phyloP scores from a whole-genome alignment of 2,329 filamentous ascomycete species.

The Pseudocercospora crystallina region DNA sequence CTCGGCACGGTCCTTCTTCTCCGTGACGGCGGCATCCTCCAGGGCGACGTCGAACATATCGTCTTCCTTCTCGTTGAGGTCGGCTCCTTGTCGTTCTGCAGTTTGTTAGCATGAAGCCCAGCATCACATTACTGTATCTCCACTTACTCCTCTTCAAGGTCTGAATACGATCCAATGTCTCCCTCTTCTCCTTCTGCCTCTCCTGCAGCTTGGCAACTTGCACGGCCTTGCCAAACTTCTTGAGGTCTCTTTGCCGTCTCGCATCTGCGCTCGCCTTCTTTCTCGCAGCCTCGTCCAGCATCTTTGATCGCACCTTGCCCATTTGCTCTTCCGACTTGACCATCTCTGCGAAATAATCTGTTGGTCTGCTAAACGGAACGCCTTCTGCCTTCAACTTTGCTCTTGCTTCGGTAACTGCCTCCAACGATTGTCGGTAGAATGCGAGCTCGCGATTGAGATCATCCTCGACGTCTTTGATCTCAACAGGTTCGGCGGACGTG shows the following conservation, averaged over 20 bases:
- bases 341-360: constrained; percentile 99
- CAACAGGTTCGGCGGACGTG: constrained; percentile 64
- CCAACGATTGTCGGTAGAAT: constrained; percentile 86
- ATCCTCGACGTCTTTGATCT: constrained; percentile 81
- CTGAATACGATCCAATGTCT: constrained; percentile 94
- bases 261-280: constrained; percentile 94
- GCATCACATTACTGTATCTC: background rate
- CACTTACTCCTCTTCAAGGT: constrained; percentile 88
- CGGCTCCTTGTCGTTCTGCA: constrained; percentile 76
- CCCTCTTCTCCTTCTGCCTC: constrained; percentile 84
- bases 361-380: constrained; percentile 80
- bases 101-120: constrained; percentile 21
- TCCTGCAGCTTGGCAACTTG: constrained; percentile 96
- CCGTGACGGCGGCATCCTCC: constrained; percentile 62
- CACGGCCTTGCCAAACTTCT: constrained; percentile 99
- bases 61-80: constrained; percentile 69
- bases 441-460: constrained; percentile 89
- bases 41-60: constrained; percentile 91
- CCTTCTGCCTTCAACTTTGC: constrained; percentile 76
- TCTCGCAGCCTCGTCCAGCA: constrained; percentile 84
- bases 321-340: constrained; percentile 98
- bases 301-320: constrained; percentile 91
- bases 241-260: constrained; percentile 86
- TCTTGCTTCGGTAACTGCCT: constrained; percentile 73
- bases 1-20: constrained; percentile 44